Evolutionary conservation across 495 filamentous ascomycete species (phyloP).

Genomic region (Pseudevernia furfuracea): DNA sequence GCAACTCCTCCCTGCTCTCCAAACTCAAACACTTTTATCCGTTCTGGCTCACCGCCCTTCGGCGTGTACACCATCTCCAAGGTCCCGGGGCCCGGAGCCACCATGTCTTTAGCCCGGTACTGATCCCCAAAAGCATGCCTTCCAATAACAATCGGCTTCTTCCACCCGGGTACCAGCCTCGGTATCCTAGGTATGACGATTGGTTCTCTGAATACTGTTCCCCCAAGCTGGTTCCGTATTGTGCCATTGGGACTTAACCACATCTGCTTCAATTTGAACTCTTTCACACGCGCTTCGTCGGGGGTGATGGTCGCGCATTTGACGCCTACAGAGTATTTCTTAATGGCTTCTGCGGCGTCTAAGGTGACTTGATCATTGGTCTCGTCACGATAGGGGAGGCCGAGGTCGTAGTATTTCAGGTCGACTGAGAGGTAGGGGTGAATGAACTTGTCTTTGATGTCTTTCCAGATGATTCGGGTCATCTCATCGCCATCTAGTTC

Average conservation of each 20-base stretch:
- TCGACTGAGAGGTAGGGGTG: slow-evolving; percentile 91
- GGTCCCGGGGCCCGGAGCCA: slow-evolving; percentile 72
- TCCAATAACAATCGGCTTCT: slow-evolving; percentile 96
- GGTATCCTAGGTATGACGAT: slow-evolving; percentile 92
- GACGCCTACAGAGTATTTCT: slow-evolving; percentile 96
- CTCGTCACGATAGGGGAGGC: slow-evolving; percentile 88
- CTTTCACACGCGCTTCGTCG: slow-evolving; percentile 90
- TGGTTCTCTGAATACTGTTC: slow-evolving; percentile 96
- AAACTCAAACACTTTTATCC: slow-evolving; percentile 86
- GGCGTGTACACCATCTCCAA: slow-evolving; percentile 93
- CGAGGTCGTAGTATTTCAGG: slow-evolving; percentile 98
- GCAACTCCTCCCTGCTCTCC: slow-evolving; percentile 72
- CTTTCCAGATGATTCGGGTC: slow-evolving; percentile 97
- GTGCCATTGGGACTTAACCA: slow-evolving; percentile 98
- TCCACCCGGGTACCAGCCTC: slow-evolving; percentile 91
- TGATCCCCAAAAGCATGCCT: slow-evolving; percentile 98
- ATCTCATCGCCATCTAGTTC: slow-evolving; percentile 99
- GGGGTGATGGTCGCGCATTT: slow-evolving; percentile 99
- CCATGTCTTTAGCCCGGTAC: slow-evolving; percentile 88
- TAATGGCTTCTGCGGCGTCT: slow-evolving; percentile 92
- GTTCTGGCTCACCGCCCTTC: slow-evolving; percentile 68
- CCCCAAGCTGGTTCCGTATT: slow-evolving; percentile 90
- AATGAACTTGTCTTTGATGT: slow-evolving; percentile 97
- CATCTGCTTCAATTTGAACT: slow-evolving; percentile 99
- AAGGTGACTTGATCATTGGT: slow-evolving; percentile 93